Percentiles rank a stretch among this genome's conserved stretches.
Evolutionary conservation across 2,329 filamentous ascomycete species (phyloP).

Genomic region (Tolypocladium endophyticum): DNA sequence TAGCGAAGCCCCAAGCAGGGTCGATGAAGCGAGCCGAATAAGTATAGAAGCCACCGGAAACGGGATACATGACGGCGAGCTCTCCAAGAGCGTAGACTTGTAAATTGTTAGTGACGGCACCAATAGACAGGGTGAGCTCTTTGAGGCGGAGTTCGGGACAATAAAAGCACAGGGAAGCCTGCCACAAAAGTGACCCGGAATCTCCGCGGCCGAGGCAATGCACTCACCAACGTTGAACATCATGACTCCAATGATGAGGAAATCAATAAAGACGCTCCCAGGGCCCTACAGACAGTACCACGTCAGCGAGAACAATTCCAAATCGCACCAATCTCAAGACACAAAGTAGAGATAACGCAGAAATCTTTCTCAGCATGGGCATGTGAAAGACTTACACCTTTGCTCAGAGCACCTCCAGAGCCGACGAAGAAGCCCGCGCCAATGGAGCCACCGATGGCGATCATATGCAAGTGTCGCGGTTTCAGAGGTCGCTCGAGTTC

Average conservation of each 20-base stretch:
- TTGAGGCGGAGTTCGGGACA: not conserved
- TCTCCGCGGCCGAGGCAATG: not conserved
- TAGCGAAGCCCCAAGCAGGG: not conserved
- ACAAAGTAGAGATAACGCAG: not conserved
- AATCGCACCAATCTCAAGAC: not conserved
- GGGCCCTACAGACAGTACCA: not conserved
- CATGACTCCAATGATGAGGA: not conserved
- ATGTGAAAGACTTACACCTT: not conserved
- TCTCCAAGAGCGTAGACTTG: not conserved
- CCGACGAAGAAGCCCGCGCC: not conserved
- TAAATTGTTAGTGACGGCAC: not conserved
- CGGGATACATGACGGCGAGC: not conserved
- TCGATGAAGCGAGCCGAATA: not conserved
- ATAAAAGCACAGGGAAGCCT: not conserved
- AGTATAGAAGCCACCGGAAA: not conserved
- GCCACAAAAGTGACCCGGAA: not conserved
- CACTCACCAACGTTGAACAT: not conserved
- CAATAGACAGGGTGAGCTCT: too few species aligned
- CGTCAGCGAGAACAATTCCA: not conserved
- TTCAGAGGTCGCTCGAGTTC: not conserved
- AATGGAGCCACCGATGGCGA: not conserved
- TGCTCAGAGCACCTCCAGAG: not conserved
- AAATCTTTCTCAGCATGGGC: not conserved
- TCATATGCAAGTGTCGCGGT: not conserved
- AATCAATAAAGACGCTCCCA: not conserved